Evolutionary conservation across 306 rosid species (phyloP), one percentile per base, ranked within the genome.

Genomic region (Cotoneaster glaucophyllus): DNA sequence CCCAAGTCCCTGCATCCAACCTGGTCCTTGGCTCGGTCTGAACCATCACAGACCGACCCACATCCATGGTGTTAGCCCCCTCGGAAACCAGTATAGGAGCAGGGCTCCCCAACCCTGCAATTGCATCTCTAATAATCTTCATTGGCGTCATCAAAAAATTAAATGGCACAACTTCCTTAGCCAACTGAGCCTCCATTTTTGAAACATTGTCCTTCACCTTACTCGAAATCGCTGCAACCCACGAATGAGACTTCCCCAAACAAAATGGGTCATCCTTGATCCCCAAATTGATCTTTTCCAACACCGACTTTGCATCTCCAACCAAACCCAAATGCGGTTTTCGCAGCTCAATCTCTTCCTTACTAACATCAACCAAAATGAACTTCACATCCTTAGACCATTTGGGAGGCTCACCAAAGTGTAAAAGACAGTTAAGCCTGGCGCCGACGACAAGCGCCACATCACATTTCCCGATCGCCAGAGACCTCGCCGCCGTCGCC

Each of bases 261-360:
- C 97, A 95, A 83, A 95, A 95, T 0, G 99, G 97, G 25, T 92
- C 93, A 67, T 92, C 99, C 82, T 95, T 90, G 41, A 95, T 92
- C 90, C 75, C 93, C 70, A 65, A 89, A 77, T 90, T 90, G 50
- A 95, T 53, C 72, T 34, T 61, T 75, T 92, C 96, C 81, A 95
- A 50, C 25, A 92, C 79, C 59, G 64, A 48, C 75, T 82, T 95
- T 0, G 97, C 99, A 87, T 95, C 97, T 37, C 97, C 99, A 32
- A 89, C 90, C 75, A 95, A 78, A 68, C 99, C 99, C 82, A 95
- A 25, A 78, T 78, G 73, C 1, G 97, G 96, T 44, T 92, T 95
- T 37, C 99, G 85, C 11, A 92, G 79, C 80, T 91, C 85, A 79
- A 95, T 88, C 48, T 95, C 99, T 72, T 92, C 96, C 56, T 74